Conservation (phyloP, 2,329 filamentous ascomycete genomes). For the Hypoxylon sp. region DNA sequence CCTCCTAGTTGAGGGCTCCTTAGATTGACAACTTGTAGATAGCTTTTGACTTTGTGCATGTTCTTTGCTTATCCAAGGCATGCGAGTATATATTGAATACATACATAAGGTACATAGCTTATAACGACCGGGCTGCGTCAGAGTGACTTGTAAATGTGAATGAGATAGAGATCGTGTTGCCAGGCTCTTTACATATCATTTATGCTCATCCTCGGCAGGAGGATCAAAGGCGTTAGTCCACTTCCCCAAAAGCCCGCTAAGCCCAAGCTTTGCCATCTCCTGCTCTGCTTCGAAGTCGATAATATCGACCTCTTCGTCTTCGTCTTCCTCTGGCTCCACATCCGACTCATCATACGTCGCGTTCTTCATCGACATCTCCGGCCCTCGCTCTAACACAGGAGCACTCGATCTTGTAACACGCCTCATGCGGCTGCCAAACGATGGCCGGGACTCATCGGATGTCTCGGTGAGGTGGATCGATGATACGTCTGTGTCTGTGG, state of each 20-base stretch:
- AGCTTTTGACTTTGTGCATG: conserved; percentile 29
- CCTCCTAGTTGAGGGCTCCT: conserved; percentile 22
- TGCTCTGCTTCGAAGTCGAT: conserved; percentile 33
- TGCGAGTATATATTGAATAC: conserved; percentile 34
- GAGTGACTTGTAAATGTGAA: background rate
- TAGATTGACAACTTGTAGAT: conserved; percentile 33
- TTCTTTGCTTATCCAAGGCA: conserved; percentile 10
- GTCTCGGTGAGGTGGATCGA: background rate
- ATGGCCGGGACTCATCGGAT: background rate
- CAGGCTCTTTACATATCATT: too few species aligned
- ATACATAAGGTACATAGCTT: conserved; percentile 27
- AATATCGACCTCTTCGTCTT: conserved; percentile 4
- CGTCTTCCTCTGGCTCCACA: background rate
- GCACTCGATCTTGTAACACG: background rate
- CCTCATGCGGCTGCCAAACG: background rate
- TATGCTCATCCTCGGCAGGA: background rate
- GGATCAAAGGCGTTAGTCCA: conserved; percentile 26
- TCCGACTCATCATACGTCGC: background rate
- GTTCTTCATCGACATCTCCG: background rate
- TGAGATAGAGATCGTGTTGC: background rate
- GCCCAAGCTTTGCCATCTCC: conserved; percentile 7
- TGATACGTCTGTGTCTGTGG: background rate
- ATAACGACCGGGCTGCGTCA: background rate
- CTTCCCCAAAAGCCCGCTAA: conserved; percentile 18
- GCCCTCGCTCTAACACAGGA: background rate